A percentile compares a stretch with the other conserved stretches of the same genome.
These are phyloP conservation scores for Calendula officinalis DNA, from an alignment of 129 eudicot species.

Conservation along the genomic window DNA sequence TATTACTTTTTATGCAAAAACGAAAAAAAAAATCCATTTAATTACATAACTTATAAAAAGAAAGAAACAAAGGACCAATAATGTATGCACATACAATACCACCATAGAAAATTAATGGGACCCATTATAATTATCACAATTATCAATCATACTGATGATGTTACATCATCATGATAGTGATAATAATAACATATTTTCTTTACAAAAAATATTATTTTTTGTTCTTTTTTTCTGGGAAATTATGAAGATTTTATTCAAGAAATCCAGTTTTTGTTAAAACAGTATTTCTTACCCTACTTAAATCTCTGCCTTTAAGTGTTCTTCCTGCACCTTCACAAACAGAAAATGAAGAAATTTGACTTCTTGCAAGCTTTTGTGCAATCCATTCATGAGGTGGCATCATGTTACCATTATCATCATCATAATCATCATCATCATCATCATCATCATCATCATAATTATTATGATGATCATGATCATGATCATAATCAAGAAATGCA, in stretches of 20 bases:
- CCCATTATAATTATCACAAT: conserved; percentile 41
- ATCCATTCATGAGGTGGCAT: conserved; percentile 93
- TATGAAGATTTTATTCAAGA: conserved; percentile 53
- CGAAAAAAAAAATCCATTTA: neutral
- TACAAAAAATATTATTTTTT: neutral
- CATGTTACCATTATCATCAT: conserved; percentile 34
- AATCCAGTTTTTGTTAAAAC: conserved; percentile 73
- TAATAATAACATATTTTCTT: conserved; percentile 6
- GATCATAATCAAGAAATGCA: conserved; percentile 38
- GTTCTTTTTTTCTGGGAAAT: conserved; percentile 11
- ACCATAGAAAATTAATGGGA: conserved; percentile 32
- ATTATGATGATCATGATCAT: neutral
- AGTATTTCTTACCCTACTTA: conserved; percentile 81
- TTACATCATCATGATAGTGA: conserved; percentile 41
- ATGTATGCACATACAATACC: conserved; percentile 33
- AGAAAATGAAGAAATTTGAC: conserved; percentile 68
- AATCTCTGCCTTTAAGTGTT: conserved; percentile 89
- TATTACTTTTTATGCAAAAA: conserved; percentile 18
- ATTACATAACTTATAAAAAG: conserved; percentile 26
- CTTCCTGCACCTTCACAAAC: conserved; percentile 95
- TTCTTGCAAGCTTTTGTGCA: conserved; percentile 67
- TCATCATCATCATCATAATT: conserved; percentile 14
- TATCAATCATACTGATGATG: conserved; percentile 41
- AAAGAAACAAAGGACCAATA: conserved; percentile 27
- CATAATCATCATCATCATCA: conserved; percentile 41